These are phyloP conservation scores for Micractinium conductrix DNA, from an alignment of 139 green algal genomes.

Conservation along the genomic window DNA sequence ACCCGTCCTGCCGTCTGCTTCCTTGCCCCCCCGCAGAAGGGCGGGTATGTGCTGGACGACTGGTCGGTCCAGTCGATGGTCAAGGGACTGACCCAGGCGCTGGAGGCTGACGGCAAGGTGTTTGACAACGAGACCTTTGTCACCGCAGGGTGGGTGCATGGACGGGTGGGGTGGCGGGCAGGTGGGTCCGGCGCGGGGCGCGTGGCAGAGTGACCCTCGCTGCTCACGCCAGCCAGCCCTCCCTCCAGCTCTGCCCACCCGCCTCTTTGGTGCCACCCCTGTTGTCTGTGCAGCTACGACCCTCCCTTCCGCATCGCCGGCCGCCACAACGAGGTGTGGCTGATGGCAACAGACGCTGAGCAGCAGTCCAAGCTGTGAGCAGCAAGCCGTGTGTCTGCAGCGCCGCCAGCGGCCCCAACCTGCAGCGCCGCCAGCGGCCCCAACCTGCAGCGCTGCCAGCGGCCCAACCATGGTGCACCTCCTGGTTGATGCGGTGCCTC, in stretches of 20 bases:
- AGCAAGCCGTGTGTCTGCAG: no score
- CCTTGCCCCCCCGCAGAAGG: conserved; percentile 34
- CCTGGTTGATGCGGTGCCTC: no score
- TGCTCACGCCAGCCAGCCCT: no score
- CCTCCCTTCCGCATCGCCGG: conserved; percentile 52
- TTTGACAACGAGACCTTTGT: conserved; percentile 31
- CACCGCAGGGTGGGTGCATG: conserved; percentile 37
- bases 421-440: no score
- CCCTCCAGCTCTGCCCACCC: no score
- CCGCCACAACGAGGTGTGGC: conserved; percentile 44
- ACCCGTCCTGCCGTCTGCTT: neutral
- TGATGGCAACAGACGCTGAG: neutral
- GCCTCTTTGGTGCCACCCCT: no score
- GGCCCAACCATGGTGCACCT: no score
- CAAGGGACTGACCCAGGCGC: conserved; percentile 15
- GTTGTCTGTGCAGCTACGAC: conserved; percentile 49
- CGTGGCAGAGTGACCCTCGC: no score
- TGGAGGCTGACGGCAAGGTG: conserved; percentile 25
- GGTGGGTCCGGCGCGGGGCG: no score
- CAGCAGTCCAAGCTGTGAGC: neutral
- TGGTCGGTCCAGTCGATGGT: conserved; percentile 47
- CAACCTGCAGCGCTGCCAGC: no score
- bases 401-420: no score
- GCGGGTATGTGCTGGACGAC: conserved; percentile 57
- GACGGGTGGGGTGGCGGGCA: no score